Base-by-base conservation (phyloP, 768 basidiomycete genomes). In the Gelatoporia subvermispora region DNA sequence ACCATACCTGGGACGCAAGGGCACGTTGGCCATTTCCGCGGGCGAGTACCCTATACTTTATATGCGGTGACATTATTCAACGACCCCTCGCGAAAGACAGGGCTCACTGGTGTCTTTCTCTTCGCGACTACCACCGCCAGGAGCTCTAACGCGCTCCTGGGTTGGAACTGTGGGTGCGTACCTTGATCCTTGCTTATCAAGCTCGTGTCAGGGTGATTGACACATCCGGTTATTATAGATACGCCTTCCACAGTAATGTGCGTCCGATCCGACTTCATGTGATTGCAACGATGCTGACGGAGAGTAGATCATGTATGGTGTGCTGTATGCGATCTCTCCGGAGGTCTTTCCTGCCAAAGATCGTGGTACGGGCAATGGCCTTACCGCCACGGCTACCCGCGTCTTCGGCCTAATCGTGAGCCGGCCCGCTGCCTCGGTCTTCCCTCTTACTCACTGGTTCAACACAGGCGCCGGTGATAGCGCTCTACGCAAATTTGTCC, bases 41-140 rank as follows among this genome's bases (percentile, higher is more conserved):
- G 71, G 84, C 74, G 64, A 71, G 79, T 75, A 56, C 47, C 21
- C 49, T 25, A 45, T 45, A 8, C 34, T 54, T 49, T 17, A n/a
- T 54, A 44, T 31, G 45, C 28, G 42, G 20, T 60, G 56, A 48
- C 66, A 63, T 68, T 68, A 58, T 65, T 76, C 69, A 74, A 74
- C 68, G 67, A 74, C 68, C 62, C 51, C 65, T 42, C 59, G 69
- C 68, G 67, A 63, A 72, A 74, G 60, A 60, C 67, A 83, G 80
- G 75, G 61, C 72, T 88, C 58, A 89, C 88, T 10, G 87, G 86
- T 15, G 73, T 72, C 11, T 89, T 89, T 68, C 75, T 92, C 40
- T 83, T 85, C 58, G 81, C 74, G 53, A 82, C 77, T 25, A 89
- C 87, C 39, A 88, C 86, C n/a, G 76, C 87, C 24, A 74, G 78